Evolutionary conservation across 345 rosid species (phyloP).

Genomic region (Lumnitzera littorea): DNA sequence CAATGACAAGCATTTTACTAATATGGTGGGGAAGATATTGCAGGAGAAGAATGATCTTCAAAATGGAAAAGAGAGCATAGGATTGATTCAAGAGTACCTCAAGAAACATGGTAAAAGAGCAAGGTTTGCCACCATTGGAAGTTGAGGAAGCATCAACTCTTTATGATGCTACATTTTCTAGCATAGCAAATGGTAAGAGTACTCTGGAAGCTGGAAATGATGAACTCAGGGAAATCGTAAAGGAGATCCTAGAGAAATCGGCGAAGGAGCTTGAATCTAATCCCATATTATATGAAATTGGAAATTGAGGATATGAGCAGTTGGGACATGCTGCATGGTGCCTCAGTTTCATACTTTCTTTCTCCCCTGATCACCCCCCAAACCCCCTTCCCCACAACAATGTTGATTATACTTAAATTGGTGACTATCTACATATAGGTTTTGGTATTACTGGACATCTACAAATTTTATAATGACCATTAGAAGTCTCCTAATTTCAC

Average conservation of each 20-base stretch:
- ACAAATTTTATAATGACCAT: no score
- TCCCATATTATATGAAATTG: slow-evolving; percentile 39
- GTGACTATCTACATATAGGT: no score
- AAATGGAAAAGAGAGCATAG: slow-evolving; percentile 14
- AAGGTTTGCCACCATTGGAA: slow-evolving; percentile 69
- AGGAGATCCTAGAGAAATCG: slow-evolving; percentile 46
- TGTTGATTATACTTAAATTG: no score
- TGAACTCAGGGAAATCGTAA: slow-evolving; percentile 29
- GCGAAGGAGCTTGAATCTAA: slow-evolving; percentile 52
- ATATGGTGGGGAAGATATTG: slow-evolving; percentile 28
- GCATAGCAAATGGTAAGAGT: slow-evolving; percentile 19
- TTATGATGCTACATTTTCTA: slow-evolving; percentile 48
- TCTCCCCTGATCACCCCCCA: background rate
- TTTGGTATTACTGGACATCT: no score
- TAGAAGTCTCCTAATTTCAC: no score
- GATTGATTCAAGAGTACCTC: slow-evolving; percentile 37
- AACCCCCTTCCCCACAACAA: no score
- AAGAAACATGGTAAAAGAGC: slow-evolving; percentile 45
- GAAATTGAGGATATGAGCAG: slow-evolving; percentile 13
- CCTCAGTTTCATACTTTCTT: background rate
- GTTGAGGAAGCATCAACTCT: slow-evolving; percentile 48
- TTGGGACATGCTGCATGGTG: background rate
- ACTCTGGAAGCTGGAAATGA: slow-evolving; percentile 14
- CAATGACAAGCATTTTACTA: slow-evolving; percentile 36
- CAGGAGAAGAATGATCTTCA: slow-evolving; percentile 20